Evolutionary conservation across 148 eudicot genomes (phyloP).

Genomic region (Rhododendron henanense): DNA sequence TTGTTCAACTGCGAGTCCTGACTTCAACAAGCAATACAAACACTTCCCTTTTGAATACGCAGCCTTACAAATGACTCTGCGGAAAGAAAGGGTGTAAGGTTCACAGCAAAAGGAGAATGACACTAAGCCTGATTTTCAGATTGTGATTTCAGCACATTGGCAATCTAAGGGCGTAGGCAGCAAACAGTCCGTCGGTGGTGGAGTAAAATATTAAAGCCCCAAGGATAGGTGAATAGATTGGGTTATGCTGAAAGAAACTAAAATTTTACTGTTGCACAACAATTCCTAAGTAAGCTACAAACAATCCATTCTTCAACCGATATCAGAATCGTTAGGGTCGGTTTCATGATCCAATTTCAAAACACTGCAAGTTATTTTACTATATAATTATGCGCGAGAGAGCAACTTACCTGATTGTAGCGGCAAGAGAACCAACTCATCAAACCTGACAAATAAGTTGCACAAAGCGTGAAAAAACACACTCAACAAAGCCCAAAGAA

Average conservation of each 20-base stretch:
- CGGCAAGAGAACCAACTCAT: neutral
- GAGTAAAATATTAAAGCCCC: constrained; percentile 1
- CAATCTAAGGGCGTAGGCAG: neutral
- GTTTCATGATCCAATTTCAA: neutral
- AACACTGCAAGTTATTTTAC: neutral
- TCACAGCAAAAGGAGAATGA: neutral
- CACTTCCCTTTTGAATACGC: neutral
- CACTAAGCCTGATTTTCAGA: neutral
- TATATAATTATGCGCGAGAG: neutral
- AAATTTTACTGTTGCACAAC: neutral
- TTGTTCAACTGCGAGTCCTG: neutral
- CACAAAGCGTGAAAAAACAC: neutral
- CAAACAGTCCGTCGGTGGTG: neutral
- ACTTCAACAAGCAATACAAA: neutral
- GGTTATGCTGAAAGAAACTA: neutral
- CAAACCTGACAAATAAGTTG: constrained; percentile 15
- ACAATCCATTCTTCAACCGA: neutral
- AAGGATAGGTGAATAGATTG: neutral
- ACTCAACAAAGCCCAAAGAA: neutral
- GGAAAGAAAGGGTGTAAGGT: neutral
- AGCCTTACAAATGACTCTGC: neutral
- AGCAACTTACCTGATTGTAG: constrained; percentile 1
- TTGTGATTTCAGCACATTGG: neutral
- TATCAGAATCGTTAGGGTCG: neutral
- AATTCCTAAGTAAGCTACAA: neutral